Base-by-base conservation (phyloP, 2,329 filamentous ascomycete genomes). In the Chaetomium strumarium region DNA sequence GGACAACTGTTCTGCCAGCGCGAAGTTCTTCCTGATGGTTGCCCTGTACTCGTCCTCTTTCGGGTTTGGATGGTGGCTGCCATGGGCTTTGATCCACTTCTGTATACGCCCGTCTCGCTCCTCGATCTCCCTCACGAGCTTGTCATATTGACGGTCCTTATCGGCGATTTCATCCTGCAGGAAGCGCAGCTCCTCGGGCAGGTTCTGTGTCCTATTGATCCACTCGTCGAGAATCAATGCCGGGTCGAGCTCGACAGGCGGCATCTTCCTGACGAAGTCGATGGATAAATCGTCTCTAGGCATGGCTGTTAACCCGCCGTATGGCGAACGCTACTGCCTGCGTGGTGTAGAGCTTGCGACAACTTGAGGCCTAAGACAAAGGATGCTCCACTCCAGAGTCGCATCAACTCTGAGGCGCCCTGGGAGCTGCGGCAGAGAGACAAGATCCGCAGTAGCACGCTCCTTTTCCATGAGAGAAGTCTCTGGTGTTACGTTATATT, bases 91-190 rank as follows among this genome's bases (percentile, higher is more conserved):
- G 67, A 92, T 88, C 75, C 84, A 91, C 70, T 87, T 89, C 66
- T 95, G 88, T 38, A 93, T 82, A 64, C 84, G 84, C 49, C 70
- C 77, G 64, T 95, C 88, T 59, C 85, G 83, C 53, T 86, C 83
- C 38, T 83, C 79, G 64, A 91, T 88, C 58, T 80, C 77, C 56
- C 81, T 77, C 53, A 84, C 74, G 65, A 85, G 84, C 44, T 88
- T 83, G 64, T 81, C 75, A 60, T 88, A 86, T 58, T 83, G 77
- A 46, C 80, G 78, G 66, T 95, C 88, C 68, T 91, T 92, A 66
- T 88, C 85, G 64, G 83, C 77, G 58, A 92, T 88, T 70, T 93
- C 88, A 65, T 91, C 88, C 64, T 91, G 85, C 57, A 92, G 78
- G 71, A 91, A 90, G 17, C 85, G 84, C 55, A 93, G 84, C 70